A percentile compares a stretch with the other conserved stretches of the same genome.
These are phyloP conservation scores for Colletotrichum sp. DNA, from an alignment of 2,329 filamentous ascomycete genomes.

Conservation along the genomic window DNA sequence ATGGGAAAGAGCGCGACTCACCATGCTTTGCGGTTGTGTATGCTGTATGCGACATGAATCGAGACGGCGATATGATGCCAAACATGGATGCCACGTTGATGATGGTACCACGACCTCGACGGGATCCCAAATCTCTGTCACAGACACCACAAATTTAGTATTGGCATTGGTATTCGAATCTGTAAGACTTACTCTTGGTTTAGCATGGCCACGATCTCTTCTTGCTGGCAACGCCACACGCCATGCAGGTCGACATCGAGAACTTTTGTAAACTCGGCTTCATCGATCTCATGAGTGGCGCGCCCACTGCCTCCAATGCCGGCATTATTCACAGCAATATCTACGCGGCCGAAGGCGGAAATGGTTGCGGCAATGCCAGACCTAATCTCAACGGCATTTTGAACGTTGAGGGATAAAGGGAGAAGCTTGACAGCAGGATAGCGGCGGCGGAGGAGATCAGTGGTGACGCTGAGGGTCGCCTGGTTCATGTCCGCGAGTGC, in stretches of 20 bases:
- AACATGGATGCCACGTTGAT: constrained; percentile 60
- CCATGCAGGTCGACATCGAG: constrained; percentile 60
- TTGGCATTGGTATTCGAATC: too few relatives aligned
- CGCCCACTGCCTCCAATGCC: constrained; percentile 49
- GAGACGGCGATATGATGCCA: constrained; percentile 47
- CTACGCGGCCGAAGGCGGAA: constrained; percentile 55
- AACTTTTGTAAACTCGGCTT: constrained; percentile 54
- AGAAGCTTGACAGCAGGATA: constrained; percentile 46
- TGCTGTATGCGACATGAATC: constrained; percentile 42
- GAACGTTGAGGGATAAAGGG: constrained; percentile 49
- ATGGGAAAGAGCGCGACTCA: not conserved
- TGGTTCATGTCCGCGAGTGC: constrained; percentile 51
- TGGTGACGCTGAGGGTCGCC: constrained; percentile 32
- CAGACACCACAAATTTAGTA: not conserved
- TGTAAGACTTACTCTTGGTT: constrained; percentile 45
- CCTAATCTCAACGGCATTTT: constrained; percentile 45
- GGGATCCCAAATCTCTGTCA: constrained; percentile 36
- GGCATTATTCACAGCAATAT: constrained; percentile 61
- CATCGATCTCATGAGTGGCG: constrained; percentile 48
- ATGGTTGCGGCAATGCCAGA: constrained; percentile 44
- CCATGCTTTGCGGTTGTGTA: constrained; percentile 60
- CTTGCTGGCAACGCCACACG: constrained; percentile 61
- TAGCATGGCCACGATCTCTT: constrained; percentile 56
- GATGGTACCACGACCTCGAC: constrained; percentile 53
- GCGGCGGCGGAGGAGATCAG: constrained; percentile 34